Evolutionary conservation across 352 stramenopile species (phyloP).

Genomic region (Achlya hypogyna): DNA sequence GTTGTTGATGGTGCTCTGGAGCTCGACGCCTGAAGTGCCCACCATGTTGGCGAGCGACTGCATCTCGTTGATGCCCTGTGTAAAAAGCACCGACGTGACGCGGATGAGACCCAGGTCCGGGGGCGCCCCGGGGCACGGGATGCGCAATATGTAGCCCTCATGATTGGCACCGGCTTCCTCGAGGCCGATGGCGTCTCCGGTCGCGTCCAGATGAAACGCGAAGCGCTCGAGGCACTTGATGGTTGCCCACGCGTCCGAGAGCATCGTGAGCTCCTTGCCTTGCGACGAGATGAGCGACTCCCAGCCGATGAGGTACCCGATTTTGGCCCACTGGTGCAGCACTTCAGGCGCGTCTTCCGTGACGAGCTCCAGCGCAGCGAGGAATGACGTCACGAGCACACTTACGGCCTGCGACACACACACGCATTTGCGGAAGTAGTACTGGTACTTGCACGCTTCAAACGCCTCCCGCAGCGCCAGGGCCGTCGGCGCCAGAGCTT

Average conservation of each 20-base stretch:
- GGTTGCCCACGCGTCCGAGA: conserved; percentile 84
- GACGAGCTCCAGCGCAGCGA: conserved; percentile 63
- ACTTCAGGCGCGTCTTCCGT: conserved; percentile 39
- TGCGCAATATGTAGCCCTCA: conserved; percentile 40
- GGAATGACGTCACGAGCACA: conserved; percentile 71
- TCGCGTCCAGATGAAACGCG: conserved; percentile 64
- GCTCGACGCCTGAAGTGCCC: conserved; percentile 67
- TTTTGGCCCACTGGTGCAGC: conserved; percentile 52
- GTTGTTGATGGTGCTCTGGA: conserved; percentile 79
- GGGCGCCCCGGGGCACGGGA: conserved; percentile 26
- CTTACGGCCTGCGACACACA: conserved; percentile 74
- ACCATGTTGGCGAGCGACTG: conserved; percentile 88
- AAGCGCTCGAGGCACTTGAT: conserved; percentile 84
- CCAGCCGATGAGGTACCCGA: conserved; percentile 88
- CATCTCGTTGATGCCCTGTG: conserved; percentile 91
- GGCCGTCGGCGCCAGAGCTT: not conserved
- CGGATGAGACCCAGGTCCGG: conserved; percentile 37
- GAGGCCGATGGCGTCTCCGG: conserved; percentile 7
- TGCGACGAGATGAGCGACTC: conserved; percentile 93
- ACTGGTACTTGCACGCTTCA: conserved; percentile 33
- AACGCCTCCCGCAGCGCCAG: conserved; percentile 1
- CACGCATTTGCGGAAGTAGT: conserved; percentile 79
- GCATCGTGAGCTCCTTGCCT: conserved; percentile 93
- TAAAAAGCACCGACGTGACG: conserved; percentile 76
- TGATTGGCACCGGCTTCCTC: conserved; percentile 14